Percentiles rank a stretch among this genome's conserved stretches.
phyloP scores from a whole-genome alignment of 768 basidiomycete genomes.

The Chlorophyllum brunneum region DNA sequence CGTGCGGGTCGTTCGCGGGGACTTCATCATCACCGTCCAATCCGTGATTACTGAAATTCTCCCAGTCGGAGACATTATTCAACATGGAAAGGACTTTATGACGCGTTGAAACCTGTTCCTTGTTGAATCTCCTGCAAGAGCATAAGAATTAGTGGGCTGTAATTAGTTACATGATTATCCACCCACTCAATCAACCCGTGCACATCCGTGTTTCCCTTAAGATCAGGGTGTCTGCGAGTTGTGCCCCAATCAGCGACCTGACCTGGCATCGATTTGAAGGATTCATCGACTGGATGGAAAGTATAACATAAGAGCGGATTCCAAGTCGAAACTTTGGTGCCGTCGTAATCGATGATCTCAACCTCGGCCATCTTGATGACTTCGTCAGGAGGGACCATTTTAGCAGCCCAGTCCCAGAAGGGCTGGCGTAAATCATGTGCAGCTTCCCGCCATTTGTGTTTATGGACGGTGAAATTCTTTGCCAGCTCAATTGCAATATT shows the following conservation, averaged over 20 bases:
- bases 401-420: constrained; percentile 24
- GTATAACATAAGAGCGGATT: constrained; percentile 31
- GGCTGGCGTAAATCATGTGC: constrained; percentile 35
- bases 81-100: too few relatives aligned
- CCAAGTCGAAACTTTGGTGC: constrained; percentile 18
- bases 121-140: constrained; percentile 18
- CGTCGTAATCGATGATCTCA: constrained; percentile 19
- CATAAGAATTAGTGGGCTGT: background rate
- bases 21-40: constrained; percentile 23
- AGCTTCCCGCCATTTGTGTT: constrained; percentile 25
- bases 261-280: constrained; percentile 27
- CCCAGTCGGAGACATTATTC: constrained; percentile 29
- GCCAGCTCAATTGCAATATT: too few relatives aligned
- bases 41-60: constrained; percentile 39
- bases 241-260: constrained; percentile 26
- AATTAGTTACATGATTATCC: background rate
- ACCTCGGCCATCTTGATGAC: constrained; percentile 22
- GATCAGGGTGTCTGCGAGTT: constrained; percentile 30
- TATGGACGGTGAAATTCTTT: constrained; percentile 33
- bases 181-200: background rate
- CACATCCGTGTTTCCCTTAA: background rate
- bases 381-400: constrained; percentile 34
- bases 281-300: constrained; percentile 27
- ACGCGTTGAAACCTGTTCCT: too few relatives aligned
- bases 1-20: too few relatives aligned